These are phyloP conservation scores for Haplographium delicatum DNA, from an alignment of 495 filamentous ascomycete genomes.

Conservation along the genomic window DNA sequence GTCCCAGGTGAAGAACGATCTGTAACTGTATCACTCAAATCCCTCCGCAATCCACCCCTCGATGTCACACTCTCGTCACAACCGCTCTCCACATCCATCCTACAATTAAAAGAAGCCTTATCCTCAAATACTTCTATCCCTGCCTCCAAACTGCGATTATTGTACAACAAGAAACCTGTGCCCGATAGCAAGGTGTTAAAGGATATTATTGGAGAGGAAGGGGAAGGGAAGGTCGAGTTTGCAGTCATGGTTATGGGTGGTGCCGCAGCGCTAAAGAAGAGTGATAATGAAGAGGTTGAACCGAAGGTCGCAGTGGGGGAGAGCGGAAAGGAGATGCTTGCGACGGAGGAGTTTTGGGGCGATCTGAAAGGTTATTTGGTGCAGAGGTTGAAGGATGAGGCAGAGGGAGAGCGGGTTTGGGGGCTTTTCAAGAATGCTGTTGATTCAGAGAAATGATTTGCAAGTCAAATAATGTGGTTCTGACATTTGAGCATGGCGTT, in stretches of 20 bases:
- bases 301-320: slow-evolving; percentile 47
- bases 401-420: slow-evolving; percentile 56
- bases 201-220: slow-evolving; percentile 44
- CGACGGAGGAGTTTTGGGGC: slow-evolving; percentile 76
- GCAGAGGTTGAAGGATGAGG: slow-evolving; percentile 70
- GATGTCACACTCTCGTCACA: slow-evolving; percentile 54
- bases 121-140: slow-evolving; percentile 42
- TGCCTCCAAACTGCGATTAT: slow-evolving; percentile 71
- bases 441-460: not conserved
- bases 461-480: not conserved
- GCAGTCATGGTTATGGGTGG: slow-evolving; percentile 83
- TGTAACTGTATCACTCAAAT: slow-evolving; percentile 62
- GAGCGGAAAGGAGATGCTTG: slow-evolving; percentile 53
- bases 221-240: slow-evolving; percentile 59
- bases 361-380: slow-evolving; percentile 78
- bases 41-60: slow-evolving; percentile 65
- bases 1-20: slow-evolving; percentile 39
- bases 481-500: slow-evolving; percentile 16
- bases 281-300: slow-evolving; percentile 22
- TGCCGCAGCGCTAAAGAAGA: slow-evolving; percentile 31
- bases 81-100: slow-evolving; percentile 60
- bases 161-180: slow-evolving; percentile 79
- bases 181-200: slow-evolving; percentile 60
- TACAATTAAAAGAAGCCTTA: slow-evolving; percentile 66
- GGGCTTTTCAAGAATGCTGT: slow-evolving; percentile 59